These are phyloP conservation scores for Aquilaria agallochum DNA, from an alignment of 441 rosid species.

Conservation along the genomic window DNA sequence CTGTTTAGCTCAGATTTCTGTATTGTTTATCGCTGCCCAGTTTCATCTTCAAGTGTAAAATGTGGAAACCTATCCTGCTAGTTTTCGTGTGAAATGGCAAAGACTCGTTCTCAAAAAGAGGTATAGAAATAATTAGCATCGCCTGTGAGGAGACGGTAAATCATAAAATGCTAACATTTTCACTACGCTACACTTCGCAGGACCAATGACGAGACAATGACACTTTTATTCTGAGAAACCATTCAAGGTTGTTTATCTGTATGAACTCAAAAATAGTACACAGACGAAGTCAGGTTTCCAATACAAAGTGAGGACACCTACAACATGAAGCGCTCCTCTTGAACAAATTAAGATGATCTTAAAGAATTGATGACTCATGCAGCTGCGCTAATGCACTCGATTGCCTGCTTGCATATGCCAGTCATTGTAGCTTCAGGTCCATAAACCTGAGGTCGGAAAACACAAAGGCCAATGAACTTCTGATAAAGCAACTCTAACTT, in stretches of 20 bases:
- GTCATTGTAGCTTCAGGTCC: constrained; percentile 98
- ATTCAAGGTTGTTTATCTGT: not conserved
- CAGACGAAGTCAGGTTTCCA: constrained; percentile 9
- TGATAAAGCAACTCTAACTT: too few relatives aligned
- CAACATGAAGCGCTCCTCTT: not conserved
- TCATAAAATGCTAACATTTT: too few relatives aligned
- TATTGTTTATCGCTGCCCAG: too few relatives aligned
- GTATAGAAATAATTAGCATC: too few relatives aligned
- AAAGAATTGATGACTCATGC: constrained; percentile 35
- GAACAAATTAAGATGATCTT: not conserved
- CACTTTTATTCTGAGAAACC: constrained; percentile 9
- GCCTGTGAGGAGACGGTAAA: too few relatives aligned
- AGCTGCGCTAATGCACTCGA: constrained; percentile 66
- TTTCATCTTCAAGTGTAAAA: too few relatives aligned
- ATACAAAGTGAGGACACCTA: constrained; percentile 3
- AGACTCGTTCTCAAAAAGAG: too few relatives aligned
- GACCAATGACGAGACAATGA: not conserved
- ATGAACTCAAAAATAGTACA: constrained; percentile 1
- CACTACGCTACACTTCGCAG: too few relatives aligned
- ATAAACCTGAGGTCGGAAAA: constrained; percentile 51
- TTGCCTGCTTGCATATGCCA: constrained; percentile 93
- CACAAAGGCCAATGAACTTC: too few relatives aligned
- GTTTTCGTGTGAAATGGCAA: too few relatives aligned
- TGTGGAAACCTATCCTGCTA: too few relatives aligned
- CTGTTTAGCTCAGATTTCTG: too few relatives aligned